Conservation (phyloP, 1,139 yeast genomes). For the Meyerozyma elateridarum region DNA sequence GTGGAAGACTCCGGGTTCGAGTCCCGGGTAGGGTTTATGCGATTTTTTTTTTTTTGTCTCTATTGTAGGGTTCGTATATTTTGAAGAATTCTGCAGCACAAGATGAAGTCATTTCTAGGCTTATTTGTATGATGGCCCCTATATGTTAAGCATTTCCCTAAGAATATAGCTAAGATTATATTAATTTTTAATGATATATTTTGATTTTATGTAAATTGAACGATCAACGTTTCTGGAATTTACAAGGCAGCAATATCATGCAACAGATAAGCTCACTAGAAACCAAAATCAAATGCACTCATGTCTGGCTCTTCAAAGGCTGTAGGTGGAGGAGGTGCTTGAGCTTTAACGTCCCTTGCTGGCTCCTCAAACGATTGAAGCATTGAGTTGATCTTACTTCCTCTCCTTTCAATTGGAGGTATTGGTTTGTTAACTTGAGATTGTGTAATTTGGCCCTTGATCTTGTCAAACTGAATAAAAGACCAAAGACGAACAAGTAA, state of each 20-base stretch:
- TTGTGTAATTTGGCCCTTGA: no score
- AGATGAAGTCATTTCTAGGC: no score
- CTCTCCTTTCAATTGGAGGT: conserved; percentile 6
- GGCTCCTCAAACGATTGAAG: conserved; percentile 11
- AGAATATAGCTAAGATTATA: no score
- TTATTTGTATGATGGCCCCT: background rate
- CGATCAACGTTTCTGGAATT: no score
- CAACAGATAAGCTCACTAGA: no score
- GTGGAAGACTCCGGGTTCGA: conserved; percentile 96
- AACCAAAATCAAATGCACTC: conserved; percentile 70
- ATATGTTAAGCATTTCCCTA: background rate
- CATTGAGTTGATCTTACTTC: conserved; percentile 2
- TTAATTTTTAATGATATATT: no score
- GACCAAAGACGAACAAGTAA: conserved; percentile 65
- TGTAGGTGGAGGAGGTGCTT: conserved; percentile 43
- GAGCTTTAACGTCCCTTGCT: conserved; percentile 11
- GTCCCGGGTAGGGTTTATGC: conserved; percentile 79
- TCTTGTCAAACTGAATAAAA: conserved; percentile 35
- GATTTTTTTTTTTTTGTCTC: conserved; percentile 11
- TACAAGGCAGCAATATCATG: no score
- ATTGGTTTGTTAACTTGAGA: conserved; percentile 10
- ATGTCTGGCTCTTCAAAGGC: conserved; percentile 75
- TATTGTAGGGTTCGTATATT: background rate
- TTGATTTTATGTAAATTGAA: no score
- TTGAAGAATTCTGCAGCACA: no score